A percentile compares a stretch with the other conserved stretches of the same genome.
These are phyloP conservation scores for Aegilops speltoides DNA, from an alignment of 176 grass and related monocot species.

Conservation along the genomic window DNA sequence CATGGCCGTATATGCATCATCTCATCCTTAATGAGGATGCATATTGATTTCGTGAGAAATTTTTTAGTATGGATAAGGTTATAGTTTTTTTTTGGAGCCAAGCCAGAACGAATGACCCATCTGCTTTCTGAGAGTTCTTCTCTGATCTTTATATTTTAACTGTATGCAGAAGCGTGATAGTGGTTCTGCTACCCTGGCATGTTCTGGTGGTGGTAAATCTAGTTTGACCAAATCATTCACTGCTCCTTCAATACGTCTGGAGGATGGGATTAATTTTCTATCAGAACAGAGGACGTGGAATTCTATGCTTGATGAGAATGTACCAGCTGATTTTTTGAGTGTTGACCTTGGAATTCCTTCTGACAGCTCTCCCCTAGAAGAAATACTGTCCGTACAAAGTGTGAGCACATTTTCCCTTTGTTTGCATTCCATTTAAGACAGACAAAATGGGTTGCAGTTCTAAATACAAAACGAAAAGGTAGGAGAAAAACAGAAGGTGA, in stretches of 20 bases:
- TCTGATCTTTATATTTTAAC: conserved; percentile 22
- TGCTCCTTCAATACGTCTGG: conserved; percentile 68
- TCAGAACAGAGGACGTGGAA: conserved; percentile 70
- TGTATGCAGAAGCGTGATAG: conserved; percentile 63
- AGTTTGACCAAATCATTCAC: conserved; percentile 74
- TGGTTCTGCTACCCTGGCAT: conserved; percentile 56
- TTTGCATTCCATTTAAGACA: conserved; percentile 4
- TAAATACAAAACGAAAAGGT: neutral
- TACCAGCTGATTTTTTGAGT: conserved; percentile 67
- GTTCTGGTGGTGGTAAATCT: conserved; percentile 83
- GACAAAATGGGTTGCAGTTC: neutral
- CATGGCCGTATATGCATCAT: neutral
- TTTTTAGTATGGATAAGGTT: conserved; percentile 4
- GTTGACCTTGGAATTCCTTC: conserved; percentile 52
- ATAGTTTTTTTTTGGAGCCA: neutral
- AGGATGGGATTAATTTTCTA: conserved; percentile 68
- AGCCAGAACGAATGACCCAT: neutral
- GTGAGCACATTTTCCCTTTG: neutral
- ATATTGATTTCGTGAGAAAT: neutral
- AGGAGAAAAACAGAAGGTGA: neutral
- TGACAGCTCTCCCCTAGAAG: conserved; percentile 56
- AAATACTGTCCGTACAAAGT: conserved; percentile 53
- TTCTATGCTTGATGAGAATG: conserved; percentile 64
- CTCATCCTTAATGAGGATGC: conserved; percentile 5
- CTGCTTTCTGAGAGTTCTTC: conserved; percentile 1